phyloP scores from a whole-genome alignment of 106 monocot genomes.

The Ottelia alismoides region DNA sequence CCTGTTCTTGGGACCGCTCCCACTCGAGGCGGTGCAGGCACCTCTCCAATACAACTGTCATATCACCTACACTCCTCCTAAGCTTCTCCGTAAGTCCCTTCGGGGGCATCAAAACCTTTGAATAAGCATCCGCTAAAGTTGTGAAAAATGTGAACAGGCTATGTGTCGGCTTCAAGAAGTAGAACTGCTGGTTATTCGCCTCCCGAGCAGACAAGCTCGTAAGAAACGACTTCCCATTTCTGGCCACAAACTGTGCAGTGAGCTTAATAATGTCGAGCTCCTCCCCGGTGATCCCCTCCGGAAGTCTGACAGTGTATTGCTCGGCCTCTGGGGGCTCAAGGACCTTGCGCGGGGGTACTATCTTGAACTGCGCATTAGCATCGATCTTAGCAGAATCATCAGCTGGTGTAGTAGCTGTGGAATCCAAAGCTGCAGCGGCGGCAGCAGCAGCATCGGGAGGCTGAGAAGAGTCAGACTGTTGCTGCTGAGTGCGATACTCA shows the following conservation, averaged over 20 bases:
- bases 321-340: slow-evolving; percentile 2
- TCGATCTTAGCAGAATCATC: background rate
- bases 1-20: slow-evolving; percentile 2
- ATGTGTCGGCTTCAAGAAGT: too few relatives aligned
- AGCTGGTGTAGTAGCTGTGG: background rate
- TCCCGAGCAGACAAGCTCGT: background rate
- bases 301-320: slow-evolving; percentile 1
- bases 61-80: too few relatives aligned
- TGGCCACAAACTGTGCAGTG: too few relatives aligned
- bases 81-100: too few relatives aligned
- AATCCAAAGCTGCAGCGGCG: background rate
- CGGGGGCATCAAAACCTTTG: background rate
- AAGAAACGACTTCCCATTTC: too few relatives aligned
- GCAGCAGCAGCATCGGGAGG: background rate
- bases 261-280: too few relatives aligned
- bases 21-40: too few relatives aligned
- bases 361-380: background rate
- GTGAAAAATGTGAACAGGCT: slow-evolving; percentile 2
- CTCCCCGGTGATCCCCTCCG: too few relatives aligned
- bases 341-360: slow-evolving; percentile 1
- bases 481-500: slow-evolving; percentile 1
- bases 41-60: too few relatives aligned
- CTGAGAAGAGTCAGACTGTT: background rate
- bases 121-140: background rate
- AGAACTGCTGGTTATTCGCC: background rate